Conservation (phyloP, 352 stramenopile genomes). For the Phytophthora nicotianae region DNA sequence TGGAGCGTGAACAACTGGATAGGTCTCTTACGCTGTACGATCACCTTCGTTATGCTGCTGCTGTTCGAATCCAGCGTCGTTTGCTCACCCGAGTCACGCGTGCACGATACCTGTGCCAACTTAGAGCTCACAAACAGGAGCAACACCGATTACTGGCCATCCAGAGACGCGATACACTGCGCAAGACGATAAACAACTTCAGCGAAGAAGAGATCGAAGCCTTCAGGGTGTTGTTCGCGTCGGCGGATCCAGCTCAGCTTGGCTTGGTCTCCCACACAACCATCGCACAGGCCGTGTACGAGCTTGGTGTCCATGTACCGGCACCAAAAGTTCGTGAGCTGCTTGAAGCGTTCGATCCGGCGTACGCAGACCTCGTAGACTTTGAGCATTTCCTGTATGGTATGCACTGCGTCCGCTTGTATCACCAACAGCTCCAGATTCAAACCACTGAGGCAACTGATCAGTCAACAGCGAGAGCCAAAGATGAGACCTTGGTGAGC, state of each 20-base stretch:
- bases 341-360: slow-evolving; percentile 60
- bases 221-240: slow-evolving; percentile 68
- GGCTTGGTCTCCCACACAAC: slow-evolving; percentile 69
- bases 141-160: slow-evolving; percentile 44
- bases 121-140: slow-evolving; percentile 51
- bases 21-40: slow-evolving; percentile 72
- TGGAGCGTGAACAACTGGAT: slow-evolving; percentile 25
- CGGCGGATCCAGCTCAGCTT: slow-evolving; percentile 63
- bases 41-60: slow-evolving; percentile 68
- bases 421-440: slow-evolving; percentile 66
- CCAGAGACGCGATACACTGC: slow-evolving; percentile 46
- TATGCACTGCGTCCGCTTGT: slow-evolving; percentile 74
- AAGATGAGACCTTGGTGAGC: slow-evolving; percentile 45
- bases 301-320: slow-evolving; percentile 67
- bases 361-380: slow-evolving; percentile 79
- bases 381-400: slow-evolving; percentile 84
- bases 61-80: slow-evolving; percentile 67
- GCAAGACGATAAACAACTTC: slow-evolving; percentile 65
- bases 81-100: slow-evolving; percentile 62
- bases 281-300: slow-evolving; percentile 76
- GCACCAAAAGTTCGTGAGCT: slow-evolving; percentile 51
- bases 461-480: slow-evolving; percentile 1
- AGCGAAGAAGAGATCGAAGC: slow-evolving; percentile 67
- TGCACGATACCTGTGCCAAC: slow-evolving; percentile 50
- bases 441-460: slow-evolving; percentile 4